Base-by-base conservation (phyloP, 257 asterid species). In the Henckelia pumila region DNA sequence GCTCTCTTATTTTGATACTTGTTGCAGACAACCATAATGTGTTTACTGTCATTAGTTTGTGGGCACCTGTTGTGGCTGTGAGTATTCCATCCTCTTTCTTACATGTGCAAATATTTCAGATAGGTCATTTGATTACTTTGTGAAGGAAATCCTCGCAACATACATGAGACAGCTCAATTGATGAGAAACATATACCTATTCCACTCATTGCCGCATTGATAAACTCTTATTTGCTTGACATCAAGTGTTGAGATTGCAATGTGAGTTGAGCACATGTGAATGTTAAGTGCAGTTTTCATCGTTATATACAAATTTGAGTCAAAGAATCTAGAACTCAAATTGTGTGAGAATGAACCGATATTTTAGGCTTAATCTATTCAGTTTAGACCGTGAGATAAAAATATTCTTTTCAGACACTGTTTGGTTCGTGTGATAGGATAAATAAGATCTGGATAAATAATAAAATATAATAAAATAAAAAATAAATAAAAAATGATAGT, bases 21-120 rank as follows among this genome's bases (percentile, higher is more conserved):
- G 26, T 71, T 80, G 87, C 95, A 93, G 99, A 77, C 65, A 90
- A 93, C 79, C 73, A 88, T 65, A 85, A 93, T 75, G 87, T 76
- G 56, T 74, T 88, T 79, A 82, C 97, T 5, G 35, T 93, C 33
- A 95, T 76, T 73, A 86, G 96, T 82, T 72, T 93, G 74, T 93
- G 99, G 99, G 91, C 95, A 30, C 99, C 99, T 24, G 95, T 93
- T 81, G 82, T 93, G 63, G 96, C 97, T 81, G 99, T 93, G 80
- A 90, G 99, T 93, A 72, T 76, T 61, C 26, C 21, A 22, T 59
- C 50, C 65, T 21, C 33, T 19, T 8, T 70, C 37, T 50, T 20
- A 67, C 23, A 10, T 74, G 19, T 67, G 61, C 60, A 29, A 10
- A 61, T 68, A 24, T 53, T 59, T 52, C 55, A n/a, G 22, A 32